These are phyloP conservation scores for Aureobasidium mangrovei DNA, from an alignment of 2,329 filamentous ascomycete genomes.

Conservation along the genomic window DNA sequence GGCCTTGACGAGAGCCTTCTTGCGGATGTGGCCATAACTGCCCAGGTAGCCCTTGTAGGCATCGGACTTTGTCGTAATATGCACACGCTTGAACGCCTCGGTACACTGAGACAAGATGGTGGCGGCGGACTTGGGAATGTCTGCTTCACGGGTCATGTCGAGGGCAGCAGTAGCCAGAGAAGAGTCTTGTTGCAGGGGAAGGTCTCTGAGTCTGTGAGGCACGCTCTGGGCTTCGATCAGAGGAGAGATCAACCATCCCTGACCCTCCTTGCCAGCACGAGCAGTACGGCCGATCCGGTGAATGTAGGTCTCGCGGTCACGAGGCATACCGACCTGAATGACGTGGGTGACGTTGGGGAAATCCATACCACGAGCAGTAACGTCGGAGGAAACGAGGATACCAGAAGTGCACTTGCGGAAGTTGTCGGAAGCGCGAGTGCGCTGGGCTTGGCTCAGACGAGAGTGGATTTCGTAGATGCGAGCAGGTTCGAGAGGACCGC, in stretches of 20 bases:
- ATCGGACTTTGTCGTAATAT: slow-evolving; percentile 33
- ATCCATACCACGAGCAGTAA: slow-evolving; percentile 46
- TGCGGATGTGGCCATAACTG: slow-evolving; percentile 34
- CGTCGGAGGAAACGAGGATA: slow-evolving; percentile 43
- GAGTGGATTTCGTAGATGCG: slow-evolving; percentile 64
- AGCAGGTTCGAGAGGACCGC: slow-evolving; percentile 25
- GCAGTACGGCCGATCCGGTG: slow-evolving; percentile 45
- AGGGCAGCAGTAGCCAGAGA: slow-evolving; percentile 43
- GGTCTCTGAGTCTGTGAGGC: slow-evolving; percentile 44
- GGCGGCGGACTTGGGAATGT: slow-evolving; percentile 34
- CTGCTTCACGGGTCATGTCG: slow-evolving; percentile 33
- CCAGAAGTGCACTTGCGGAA: slow-evolving; percentile 60
- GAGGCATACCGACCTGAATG: slow-evolving; percentile 41
- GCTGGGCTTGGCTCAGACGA: slow-evolving; percentile 58
- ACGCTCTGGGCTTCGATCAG: slow-evolving; percentile 44
- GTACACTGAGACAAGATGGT: slow-evolving; percentile 36
- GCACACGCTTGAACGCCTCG: slow-evolving; percentile 37
- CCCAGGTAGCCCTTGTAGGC: slow-evolving; percentile 54
- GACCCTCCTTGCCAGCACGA: slow-evolving; percentile 63
- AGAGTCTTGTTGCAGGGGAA: slow-evolving; percentile 52
- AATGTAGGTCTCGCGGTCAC: slow-evolving; percentile 40
- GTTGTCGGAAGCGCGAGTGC: slow-evolving; percentile 59
- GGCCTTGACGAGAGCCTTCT: slow-evolving; percentile 35
- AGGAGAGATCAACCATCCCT: slow-evolving; percentile 60
- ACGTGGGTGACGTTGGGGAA: slow-evolving; percentile 46